phyloP scores from a whole-genome alignment of 75 land plant species.

The Sequoiadendron giganteum region DNA sequence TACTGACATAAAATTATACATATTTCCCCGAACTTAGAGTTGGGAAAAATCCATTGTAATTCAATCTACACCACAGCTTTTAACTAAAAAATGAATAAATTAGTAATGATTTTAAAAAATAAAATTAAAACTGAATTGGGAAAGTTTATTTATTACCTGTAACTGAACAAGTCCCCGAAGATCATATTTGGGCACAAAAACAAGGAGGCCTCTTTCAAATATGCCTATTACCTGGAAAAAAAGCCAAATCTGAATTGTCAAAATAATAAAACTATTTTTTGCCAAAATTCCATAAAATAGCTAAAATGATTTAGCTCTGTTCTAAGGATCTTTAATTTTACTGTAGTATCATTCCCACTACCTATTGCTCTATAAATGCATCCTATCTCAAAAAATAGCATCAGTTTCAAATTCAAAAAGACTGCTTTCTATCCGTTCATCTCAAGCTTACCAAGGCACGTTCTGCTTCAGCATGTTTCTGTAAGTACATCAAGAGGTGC shows the following conservation, averaged over 20 bases:
- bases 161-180: too few relatives aligned
- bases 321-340: background rate
- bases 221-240: slow-evolving; percentile 17
- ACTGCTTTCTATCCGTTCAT: background rate
- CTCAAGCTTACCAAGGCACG: slow-evolving; percentile 12
- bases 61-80: background rate
- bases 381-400: background rate
- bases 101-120: background rate
- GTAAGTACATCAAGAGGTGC: slow-evolving; percentile 23
- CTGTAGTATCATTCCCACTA: background rate
- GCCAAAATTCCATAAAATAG: background rate
- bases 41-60: background rate
- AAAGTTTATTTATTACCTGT: background rate
- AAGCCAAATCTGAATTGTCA: background rate
- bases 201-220: slow-evolving; percentile 15
- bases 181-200: too few relatives aligned
- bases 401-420: background rate
- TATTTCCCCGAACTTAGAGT: background rate
- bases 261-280: background rate
- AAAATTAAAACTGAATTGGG: background rate
- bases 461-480: slow-evolving; percentile 32
- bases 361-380: background rate
- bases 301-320: background rate
- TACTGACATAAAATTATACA: background rate
- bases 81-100: background rate